Evolutionary conservation across 179 eudicot genomes (phyloP), one percentile per base, ranked within the genome.

Genomic region (Actinidia arguta): DNA sequence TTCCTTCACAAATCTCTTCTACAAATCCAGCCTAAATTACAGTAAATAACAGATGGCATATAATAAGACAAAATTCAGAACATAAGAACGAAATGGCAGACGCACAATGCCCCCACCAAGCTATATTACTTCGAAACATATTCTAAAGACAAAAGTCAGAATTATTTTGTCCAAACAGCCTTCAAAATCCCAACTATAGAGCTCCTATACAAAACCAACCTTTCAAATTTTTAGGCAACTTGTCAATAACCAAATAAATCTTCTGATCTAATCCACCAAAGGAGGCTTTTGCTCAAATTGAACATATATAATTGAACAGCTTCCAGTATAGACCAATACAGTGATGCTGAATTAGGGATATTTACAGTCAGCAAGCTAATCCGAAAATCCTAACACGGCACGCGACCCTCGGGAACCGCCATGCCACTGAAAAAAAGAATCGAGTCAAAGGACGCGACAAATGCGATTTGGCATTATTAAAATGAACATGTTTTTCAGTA

Each of bases 301-400:
- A 39, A 82, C 10, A 69, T 13, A 75, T 59, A 54, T 68, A 56
- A 76, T 75, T 54, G 52, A 82, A 39, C 58, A 75, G 14, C 66
- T 55, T 39, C 72, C 80, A 54, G 54, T 20, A 13, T 5, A 8
- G 73, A 17, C 61, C 22, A 68, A 82, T 20, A 17, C 11, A 73
- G 10, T 39, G 8, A 64, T 52, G n/a, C 52, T 81, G 1, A 67
- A 31, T 42, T 39, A 76, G 58, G 67, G 20, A 59, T 39, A 39
- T 66, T 68, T 66, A 59, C 52, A 82, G n/a, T 71, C 70, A 44
- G 24, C 76, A 44, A 82, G 76, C 67, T 12, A 78, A 48, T 17
- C 48, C 25, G n/a, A 27, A 51, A 58, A 51, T 7, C 79, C 67
- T 8, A 42, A 67, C 80, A 82, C 80, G 76, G 18, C 80, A 76